These are phyloP conservation scores for Aeschynomene evenia DNA, from an alignment of 306 rosid genomes.

Conservation along the genomic window DNA sequence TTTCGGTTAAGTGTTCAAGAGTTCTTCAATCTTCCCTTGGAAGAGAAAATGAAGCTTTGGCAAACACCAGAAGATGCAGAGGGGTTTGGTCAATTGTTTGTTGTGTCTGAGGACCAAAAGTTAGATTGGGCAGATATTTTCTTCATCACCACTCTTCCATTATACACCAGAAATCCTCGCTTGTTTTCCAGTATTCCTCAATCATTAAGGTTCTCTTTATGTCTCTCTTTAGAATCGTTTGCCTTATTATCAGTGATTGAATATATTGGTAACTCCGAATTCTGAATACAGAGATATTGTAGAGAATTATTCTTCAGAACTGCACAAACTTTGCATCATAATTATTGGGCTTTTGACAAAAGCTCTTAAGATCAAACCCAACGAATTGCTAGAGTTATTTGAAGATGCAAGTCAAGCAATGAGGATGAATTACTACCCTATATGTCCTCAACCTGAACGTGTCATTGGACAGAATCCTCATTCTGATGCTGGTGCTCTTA, in stretches of 20 bases:
- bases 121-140: conserved; percentile 35
- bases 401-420: conserved; percentile 28
- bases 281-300: conserved; percentile 29
- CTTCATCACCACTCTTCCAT: conserved; percentile 20
- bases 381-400: conserved; percentile 14
- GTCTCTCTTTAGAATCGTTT: not conserved
- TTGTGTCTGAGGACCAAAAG: conserved; percentile 30
- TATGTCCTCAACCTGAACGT: conserved; percentile 32
- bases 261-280: not conserved
- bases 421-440: conserved; percentile 40
- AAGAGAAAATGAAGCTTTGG: conserved; percentile 27
- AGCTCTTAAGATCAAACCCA: conserved; percentile 18
- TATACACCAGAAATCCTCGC: not conserved
- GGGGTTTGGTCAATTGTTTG: conserved; percentile 36
- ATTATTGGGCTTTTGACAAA: conserved; percentile 26
- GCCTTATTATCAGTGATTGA: not conserved
- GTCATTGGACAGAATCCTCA: conserved; percentile 36
- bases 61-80: conserved; percentile 21
- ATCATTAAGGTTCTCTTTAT: conserved; percentile 26
- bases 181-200: conserved; percentile 21
- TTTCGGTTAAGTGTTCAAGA: conserved; percentile 27
- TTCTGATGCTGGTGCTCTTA: conserved; percentile 32
- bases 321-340: not conserved
- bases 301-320: conserved; percentile 24
- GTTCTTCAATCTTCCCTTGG: conserved; percentile 27